Base-by-base conservation (phyloP, 2,329 filamentous ascomycete species). In the Dendryphion nanum region DNA sequence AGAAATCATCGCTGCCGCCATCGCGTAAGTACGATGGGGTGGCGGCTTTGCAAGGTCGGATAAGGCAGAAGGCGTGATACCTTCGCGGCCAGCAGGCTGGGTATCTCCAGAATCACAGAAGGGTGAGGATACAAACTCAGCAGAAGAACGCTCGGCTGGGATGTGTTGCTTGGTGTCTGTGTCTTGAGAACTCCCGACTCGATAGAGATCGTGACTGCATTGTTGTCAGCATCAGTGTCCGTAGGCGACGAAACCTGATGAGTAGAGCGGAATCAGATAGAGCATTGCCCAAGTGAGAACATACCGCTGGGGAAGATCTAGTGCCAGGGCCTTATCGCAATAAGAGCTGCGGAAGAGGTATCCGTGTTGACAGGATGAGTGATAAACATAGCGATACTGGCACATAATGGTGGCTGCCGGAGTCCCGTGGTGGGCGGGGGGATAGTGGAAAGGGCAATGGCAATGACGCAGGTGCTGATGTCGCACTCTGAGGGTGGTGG, bases 301-400 rank as follows among this genome's bases (percentile, higher is more conserved):
- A 13, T 52, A 57, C 59, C 30, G 42, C 35, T 47, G 23, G 17
- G 46, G 48, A 24, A 54, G 31, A 30, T 42, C 44, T 5, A 53
- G 50, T 35, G 48, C 42, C 35, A 37, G 54, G 17, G 51, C 53
- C 30, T 45, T 57, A 38, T 55, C 48, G 53, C 64, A 67, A 44
- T 63, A 63, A 35, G 51, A 46, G 38, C 57, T 29, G 35, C 47
- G 51, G 40, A 42, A 53, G 19, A 66, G 34, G 30, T 63, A 55
- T 21, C 43, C 47, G 49, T 67, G 64, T 40, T 41, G 45, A 47
- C 64, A 67, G 17, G 32, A 18, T 5, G 53, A 53, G 38, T 54
- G 61, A 46, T 60, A 64, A 35, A 57, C 41, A 48, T 65, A 66
- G 14, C 48, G 45, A 52, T 64, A 67, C 5, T 48, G 33, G 45